phyloP scores from a whole-genome alignment of 228 moss, liverwort and hornwort species.

The Sphagnum fallax region DNA sequence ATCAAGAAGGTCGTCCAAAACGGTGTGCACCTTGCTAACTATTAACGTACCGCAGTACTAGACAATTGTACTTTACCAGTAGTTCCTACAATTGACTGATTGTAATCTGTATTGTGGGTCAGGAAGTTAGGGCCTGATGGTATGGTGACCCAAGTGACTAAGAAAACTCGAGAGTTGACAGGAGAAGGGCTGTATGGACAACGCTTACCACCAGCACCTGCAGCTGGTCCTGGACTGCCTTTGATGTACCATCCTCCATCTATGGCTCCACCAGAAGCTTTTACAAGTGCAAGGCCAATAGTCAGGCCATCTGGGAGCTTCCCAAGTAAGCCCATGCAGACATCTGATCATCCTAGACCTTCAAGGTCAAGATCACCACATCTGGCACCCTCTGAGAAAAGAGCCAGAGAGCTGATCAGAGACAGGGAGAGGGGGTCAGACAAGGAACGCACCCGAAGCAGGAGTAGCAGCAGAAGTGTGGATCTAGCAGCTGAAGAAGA shows the following conservation, averaged over 20 bases:
- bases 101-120: constrained; percentile 3
- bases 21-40: constrained; percentile 36
- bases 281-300: constrained; percentile 26
- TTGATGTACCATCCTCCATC: constrained; percentile 29
- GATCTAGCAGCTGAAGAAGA: constrained; percentile 78
- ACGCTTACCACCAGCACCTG: constrained; percentile 30
- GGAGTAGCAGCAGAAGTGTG: constrained; percentile 56
- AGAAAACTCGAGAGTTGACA: constrained; percentile 50
- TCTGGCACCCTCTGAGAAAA: constrained; percentile 52
- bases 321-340: constrained; percentile 24
- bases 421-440: constrained; percentile 54
- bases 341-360: constrained; percentile 30
- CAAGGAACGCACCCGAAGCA: constrained; percentile 69
- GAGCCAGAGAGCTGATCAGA: constrained; percentile 42
- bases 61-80: no score
- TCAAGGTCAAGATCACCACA: constrained; percentile 78
- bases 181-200: constrained; percentile 30
- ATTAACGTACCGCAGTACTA: not conserved
- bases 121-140: constrained; percentile 68
- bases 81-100: no score
- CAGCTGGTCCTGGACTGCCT: constrained; percentile 28
- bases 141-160: constrained; percentile 39
- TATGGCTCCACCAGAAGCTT: constrained; percentile 26
- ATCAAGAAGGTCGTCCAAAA: constrained; percentile 82
- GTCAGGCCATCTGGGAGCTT: constrained; percentile 40